Percentiles rank a stretch among this genome's conserved stretches.
Conservation (phyloP, 345 rosid species). For the Gossypium rotundifolium region DNA sequence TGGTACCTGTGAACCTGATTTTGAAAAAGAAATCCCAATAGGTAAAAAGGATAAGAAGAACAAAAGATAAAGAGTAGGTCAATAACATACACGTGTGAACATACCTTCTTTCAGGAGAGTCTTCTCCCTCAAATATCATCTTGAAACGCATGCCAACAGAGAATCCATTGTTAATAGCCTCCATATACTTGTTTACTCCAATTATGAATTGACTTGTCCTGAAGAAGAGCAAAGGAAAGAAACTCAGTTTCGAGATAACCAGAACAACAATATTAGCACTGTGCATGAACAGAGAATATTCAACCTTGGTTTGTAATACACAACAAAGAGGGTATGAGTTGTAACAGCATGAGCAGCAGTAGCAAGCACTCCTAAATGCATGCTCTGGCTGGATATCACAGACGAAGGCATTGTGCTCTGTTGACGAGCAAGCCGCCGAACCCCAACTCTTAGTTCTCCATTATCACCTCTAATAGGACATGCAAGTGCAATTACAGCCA, state of each 20-base stretch:
- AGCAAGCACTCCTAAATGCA: slow-evolving; percentile 83
- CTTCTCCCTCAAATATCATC: slow-evolving; percentile 82
- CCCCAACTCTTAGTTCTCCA: slow-evolving; percentile 64
- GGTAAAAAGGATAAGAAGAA: neutral
- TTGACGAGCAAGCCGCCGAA: slow-evolving; percentile 43
- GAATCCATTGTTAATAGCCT: slow-evolving; percentile 36
- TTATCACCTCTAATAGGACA: slow-evolving; percentile 37
- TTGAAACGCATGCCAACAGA: slow-evolving; percentile 62
- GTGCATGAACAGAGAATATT: neutral
- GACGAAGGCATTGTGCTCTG: slow-evolving; percentile 55
- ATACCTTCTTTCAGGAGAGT: slow-evolving; percentile 65
- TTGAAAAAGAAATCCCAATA: neutral
- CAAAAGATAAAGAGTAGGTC: neutral
- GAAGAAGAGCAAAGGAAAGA: slow-evolving; percentile 3
- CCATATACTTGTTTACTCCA: slow-evolving; percentile 50
- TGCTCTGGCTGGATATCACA: slow-evolving; percentile 72
- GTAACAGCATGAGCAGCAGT: slow-evolving; percentile 68
- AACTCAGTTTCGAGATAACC: neutral
- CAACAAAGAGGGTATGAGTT: slow-evolving; percentile 53
- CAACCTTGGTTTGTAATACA: slow-evolving; percentile 75
- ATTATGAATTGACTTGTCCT: slow-evolving; percentile 69
- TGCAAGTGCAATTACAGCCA: neutral
- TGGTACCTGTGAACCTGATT: slow-evolving; percentile 60
- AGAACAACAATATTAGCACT: too few relatives aligned
- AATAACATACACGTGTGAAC: neutral